Percentiles rank a stretch among this genome's conserved stretches.
Evolutionary conservation across 345 rosid species (phyloP).

Genomic region (Reutealis trisperma): DNA sequence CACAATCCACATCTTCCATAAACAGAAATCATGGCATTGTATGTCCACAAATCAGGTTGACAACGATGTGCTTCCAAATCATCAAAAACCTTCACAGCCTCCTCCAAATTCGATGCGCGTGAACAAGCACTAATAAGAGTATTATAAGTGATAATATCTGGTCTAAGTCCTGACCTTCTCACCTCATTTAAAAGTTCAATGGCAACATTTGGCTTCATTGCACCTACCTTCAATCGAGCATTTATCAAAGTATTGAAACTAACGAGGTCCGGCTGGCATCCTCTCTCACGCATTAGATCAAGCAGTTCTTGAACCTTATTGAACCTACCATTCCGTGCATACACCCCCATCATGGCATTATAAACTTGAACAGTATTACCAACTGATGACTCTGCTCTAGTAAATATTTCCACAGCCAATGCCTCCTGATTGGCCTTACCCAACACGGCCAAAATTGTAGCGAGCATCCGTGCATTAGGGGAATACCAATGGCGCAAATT

Average conservation of each 20-base stretch:
- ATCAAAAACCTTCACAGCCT: constrained; percentile 63
- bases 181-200: constrained; percentile 69
- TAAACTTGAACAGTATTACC: constrained; percentile 85
- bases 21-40: constrained; percentile 93
- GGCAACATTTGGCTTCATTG: constrained; percentile 59
- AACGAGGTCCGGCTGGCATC: constrained; percentile 87
- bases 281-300: constrained; percentile 70
- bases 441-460: constrained; percentile 77
- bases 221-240: constrained; percentile 68
- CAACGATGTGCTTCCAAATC: constrained; percentile 75
- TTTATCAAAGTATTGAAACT: constrained; percentile 94
- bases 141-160: constrained; percentile 88
- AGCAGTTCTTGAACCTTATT: constrained; percentile 66
- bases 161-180: constrained; percentile 73
- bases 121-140: constrained; percentile 94
- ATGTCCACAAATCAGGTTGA: constrained; percentile 95
- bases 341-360: constrained; percentile 96
- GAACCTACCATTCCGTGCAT: constrained; percentile 71
- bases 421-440: constrained; percentile 82
- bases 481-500: constrained; percentile 81
- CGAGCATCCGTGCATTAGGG: constrained; percentile 81
- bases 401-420: constrained; percentile 76
- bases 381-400: constrained; percentile 54
- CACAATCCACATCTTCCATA: constrained; percentile 84
- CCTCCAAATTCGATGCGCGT: constrained; percentile 71